A percentile compares a stretch with the other conserved stretches of the same genome.
phyloP scores from a whole-genome alignment of 768 basidiomycete genomes.

The Cubamyces lactineus region DNA sequence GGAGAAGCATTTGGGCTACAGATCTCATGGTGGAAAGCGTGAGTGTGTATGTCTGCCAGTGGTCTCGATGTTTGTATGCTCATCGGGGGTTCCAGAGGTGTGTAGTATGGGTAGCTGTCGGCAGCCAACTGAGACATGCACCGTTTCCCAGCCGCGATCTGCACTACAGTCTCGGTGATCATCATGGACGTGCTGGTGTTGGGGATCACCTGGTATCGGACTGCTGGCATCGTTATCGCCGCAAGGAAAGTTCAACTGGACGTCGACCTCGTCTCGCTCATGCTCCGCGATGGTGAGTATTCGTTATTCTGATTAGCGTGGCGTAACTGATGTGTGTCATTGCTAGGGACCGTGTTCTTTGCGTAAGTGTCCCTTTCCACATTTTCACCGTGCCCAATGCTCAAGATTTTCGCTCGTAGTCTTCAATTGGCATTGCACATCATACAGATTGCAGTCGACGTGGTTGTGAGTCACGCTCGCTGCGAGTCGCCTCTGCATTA shows the following conservation, averaged over 20 bases:
- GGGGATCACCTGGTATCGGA: conserved; percentile 16
- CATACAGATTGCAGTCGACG: neutral
- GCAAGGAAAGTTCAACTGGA: neutral
- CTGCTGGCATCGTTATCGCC: conserved; percentile 6
- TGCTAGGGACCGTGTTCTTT: conserved; percentile 3
- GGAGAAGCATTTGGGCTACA: neutral
- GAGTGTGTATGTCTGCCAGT: neutral
- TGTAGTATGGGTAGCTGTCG: neutral
- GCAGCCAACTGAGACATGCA: neutral
- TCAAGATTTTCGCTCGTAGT: neutral
- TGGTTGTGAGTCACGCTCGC: no score
- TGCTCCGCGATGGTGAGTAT: conserved; percentile 8
- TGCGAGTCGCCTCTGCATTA: no score
- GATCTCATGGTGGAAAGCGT: neutral
- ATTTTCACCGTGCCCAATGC: no score
- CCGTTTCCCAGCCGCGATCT: neutral
- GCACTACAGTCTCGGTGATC: neutral
- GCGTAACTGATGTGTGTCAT: neutral
- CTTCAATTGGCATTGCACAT: neutral
- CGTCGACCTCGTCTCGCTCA: neutral
- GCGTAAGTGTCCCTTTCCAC: neutral
- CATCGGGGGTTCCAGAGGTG: neutral
- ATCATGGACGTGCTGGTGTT: conserved; percentile 6
- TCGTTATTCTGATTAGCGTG: no score
- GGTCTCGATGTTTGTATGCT: neutral